phyloP scores from a whole-genome alignment of 495 filamentous ascomycete genomes.

The Aspergillus haitiensis region DNA sequence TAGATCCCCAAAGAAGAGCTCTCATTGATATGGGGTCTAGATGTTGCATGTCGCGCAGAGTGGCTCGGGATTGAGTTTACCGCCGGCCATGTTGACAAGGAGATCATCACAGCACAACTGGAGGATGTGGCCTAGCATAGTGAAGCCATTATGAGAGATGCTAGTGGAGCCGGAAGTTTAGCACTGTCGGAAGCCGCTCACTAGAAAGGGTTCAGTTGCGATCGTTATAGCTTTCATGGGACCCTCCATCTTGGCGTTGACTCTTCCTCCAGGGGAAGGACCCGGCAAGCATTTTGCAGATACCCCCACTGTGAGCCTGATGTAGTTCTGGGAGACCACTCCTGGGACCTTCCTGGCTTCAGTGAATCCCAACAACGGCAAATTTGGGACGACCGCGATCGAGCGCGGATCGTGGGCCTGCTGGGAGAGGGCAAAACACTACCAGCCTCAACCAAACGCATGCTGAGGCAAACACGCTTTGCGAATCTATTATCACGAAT shows the following conservation, averaged over 20 bases:
- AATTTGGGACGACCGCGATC: conserved; percentile 2
- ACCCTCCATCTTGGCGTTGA: neutral
- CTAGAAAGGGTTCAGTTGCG: conserved; percentile 44
- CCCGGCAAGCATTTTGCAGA: conserved; percentile 54
- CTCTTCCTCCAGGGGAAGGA: conserved; percentile 42
- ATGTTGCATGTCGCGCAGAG: conserved; percentile 50
- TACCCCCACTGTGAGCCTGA: conserved; percentile 47
- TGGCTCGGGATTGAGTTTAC: conserved; percentile 49
- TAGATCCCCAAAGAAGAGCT: neutral
- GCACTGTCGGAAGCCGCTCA: conserved; percentile 44
- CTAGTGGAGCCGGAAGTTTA: conserved; percentile 50
- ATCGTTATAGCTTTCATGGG: no score
- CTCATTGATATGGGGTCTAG: conserved; percentile 9
- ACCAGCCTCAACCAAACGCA: conserved; percentile 17
- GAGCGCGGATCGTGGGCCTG: conserved; percentile 8
- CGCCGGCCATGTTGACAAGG: conserved; percentile 47
- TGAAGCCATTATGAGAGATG: conserved; percentile 47
- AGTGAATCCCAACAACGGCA: conserved; percentile 13
- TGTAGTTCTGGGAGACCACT: conserved; percentile 45
- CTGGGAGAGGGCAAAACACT: conserved; percentile 4
- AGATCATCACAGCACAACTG: conserved; percentile 42
- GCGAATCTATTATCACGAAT: neutral
- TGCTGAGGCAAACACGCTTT: conserved; percentile 20
- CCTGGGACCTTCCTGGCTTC: conserved; percentile 30
- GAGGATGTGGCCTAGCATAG: conserved; percentile 51